Evolutionary conservation across 495 filamentous ascomycete species (phyloP).

Genomic region (Lasiosphaeris hirsuta): DNA sequence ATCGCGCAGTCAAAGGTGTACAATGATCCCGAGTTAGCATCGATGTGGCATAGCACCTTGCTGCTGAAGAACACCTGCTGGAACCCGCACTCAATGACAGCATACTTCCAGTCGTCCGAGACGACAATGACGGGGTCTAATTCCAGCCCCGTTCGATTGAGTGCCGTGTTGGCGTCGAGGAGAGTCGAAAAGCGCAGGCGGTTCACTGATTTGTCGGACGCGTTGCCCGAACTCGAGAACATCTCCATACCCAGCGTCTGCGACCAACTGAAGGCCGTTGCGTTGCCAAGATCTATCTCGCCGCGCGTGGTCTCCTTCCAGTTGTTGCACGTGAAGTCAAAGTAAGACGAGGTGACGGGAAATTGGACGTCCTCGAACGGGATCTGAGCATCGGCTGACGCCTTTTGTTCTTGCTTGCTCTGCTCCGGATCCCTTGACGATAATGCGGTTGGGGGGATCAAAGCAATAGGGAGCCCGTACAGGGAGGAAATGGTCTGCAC

Average conservation of each 20-base stretch:
- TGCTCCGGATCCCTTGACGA: background rate
- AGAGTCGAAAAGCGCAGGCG: background rate
- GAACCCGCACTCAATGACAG: background rate
- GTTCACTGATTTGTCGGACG: background rate
- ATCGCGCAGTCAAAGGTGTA: background rate
- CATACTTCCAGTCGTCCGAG: background rate
- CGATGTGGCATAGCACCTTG: background rate
- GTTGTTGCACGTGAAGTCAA: background rate
- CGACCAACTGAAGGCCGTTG: background rate
- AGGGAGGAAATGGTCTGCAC: background rate
- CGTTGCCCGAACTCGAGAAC: background rate
- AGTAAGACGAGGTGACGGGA: conserved; percentile 1
- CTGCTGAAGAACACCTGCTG: background rate
- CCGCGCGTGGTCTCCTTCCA: background rate
- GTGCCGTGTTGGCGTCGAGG: background rate
- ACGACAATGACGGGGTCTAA: too few species aligned
- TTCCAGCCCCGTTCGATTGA: background rate
- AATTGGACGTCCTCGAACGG: background rate
- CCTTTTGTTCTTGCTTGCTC: background rate
- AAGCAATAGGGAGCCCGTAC: background rate
- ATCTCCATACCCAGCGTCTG: background rate
- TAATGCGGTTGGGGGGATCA: background rate
- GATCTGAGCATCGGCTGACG: background rate
- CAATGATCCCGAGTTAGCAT: background rate
- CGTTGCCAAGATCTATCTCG: background rate